Evolutionary conservation across 345 rosid species (phyloP).

Genomic region (Syzygium oleosum): DNA sequence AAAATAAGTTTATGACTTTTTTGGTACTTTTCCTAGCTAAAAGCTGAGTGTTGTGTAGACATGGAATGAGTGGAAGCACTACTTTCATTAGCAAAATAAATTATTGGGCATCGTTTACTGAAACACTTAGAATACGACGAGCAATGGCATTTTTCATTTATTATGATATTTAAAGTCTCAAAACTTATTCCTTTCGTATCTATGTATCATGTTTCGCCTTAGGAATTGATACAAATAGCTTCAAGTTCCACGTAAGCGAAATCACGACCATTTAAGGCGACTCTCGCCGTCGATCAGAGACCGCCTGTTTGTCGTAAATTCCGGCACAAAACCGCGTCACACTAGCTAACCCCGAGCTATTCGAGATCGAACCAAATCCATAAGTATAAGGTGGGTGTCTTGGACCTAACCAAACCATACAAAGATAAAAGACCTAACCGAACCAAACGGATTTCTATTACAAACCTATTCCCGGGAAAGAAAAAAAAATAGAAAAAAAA

Average conservation of each 20-base stretch:
- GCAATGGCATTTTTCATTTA: background rate
- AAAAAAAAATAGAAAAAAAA: no score
- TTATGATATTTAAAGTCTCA: background rate
- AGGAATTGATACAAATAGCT: no score
- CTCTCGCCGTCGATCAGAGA: rapidly evolving
- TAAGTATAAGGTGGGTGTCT: background rate
- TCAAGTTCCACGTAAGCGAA: background rate
- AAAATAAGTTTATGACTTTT: rapidly evolving
- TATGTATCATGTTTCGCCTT: no score
- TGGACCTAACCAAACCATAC: no score
- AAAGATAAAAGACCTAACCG: no score
- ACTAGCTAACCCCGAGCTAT: no score
- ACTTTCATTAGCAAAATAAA: background rate
- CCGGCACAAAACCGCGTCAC: background rate
- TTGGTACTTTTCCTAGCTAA: rapidly evolving
- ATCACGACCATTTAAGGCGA: rapidly evolving
- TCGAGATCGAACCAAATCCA: background rate
- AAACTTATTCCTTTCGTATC: background rate
- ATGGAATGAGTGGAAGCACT: background rate
- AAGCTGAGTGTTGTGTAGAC: background rate
- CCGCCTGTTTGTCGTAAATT: background rate
- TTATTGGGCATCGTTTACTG: background rate
- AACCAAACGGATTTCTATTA: no score
- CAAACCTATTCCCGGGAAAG: no score
- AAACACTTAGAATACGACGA: background rate